These are phyloP conservation scores for Daldinia loculata DNA, from an alignment of 495 filamentous ascomycete species.

Conservation along the genomic window DNA sequence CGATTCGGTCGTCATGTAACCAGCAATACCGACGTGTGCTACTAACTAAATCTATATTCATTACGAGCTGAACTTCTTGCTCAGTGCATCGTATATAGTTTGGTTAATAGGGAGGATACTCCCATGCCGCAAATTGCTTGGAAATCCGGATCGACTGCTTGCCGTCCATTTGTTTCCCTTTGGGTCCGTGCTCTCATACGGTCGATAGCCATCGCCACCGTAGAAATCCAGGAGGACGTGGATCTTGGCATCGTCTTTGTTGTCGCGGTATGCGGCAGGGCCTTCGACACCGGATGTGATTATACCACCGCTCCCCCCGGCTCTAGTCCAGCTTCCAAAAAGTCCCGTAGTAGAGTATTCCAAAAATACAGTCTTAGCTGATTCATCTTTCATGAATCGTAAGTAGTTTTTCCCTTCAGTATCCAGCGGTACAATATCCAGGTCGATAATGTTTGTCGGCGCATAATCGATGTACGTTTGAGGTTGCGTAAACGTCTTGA, in stretches of 20 bases:
- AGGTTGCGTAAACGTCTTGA: conserved; percentile 51
- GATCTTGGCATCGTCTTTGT: conserved; percentile 51
- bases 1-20: not conserved
- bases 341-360: conserved; percentile 57
- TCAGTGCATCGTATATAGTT: conserved; percentile 51
- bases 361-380: conserved; percentile 59
- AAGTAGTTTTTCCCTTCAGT: conserved; percentile 49
- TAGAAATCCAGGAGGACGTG: conserved; percentile 62
- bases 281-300: conserved; percentile 60
- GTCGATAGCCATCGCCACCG: conserved; percentile 60
- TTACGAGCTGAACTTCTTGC: conserved; percentile 50
- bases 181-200: conserved; percentile 55
- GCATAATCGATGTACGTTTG: conserved; percentile 56
- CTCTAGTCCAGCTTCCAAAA: conserved; percentile 61
- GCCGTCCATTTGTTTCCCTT: conserved; percentile 55
- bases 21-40: not conserved
- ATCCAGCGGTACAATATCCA: conserved; percentile 52
- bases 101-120: conserved; percentile 57
- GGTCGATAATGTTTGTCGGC: conserved; percentile 57
- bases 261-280: conserved; percentile 59
- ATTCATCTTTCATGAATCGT: conserved; percentile 64
- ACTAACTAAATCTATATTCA: not conserved
- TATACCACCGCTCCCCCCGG: conserved; percentile 51
- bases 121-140: conserved; percentile 59
- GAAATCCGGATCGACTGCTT: conserved; percentile 50